These are phyloP conservation scores for Hortaea sp. DNA, from an alignment of 2,329 filamentous ascomycete genomes.

Conservation along the genomic window DNA sequence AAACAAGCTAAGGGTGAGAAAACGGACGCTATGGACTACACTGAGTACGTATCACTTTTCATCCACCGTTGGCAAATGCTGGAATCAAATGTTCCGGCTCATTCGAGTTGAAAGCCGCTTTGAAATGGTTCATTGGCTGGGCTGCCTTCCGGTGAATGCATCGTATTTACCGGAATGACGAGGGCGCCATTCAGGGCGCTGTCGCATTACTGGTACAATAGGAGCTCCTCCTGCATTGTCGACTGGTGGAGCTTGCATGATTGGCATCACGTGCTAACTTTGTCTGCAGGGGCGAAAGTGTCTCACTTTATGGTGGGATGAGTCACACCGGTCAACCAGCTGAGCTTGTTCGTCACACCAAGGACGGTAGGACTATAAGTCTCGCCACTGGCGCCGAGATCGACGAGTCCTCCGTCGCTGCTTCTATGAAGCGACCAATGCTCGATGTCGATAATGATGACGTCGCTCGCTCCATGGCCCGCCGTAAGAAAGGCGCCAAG, in stretches of 20 bases:
- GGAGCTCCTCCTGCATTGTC: background rate
- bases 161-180: too few species aligned
- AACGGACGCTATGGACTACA: slow-evolving; percentile 42
- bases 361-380: slow-evolving; percentile 70
- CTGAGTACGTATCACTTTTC: slow-evolving; percentile 27
- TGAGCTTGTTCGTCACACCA: slow-evolving; percentile 66
- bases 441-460: slow-evolving; percentile 58
- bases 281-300: slow-evolving; percentile 51
- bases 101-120: background rate
- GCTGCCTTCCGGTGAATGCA: background rate
- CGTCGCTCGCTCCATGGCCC: slow-evolving; percentile 85
- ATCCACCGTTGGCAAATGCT: too few species aligned
- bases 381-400: slow-evolving; percentile 41
- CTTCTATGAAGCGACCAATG: slow-evolving; percentile 42
- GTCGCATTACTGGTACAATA: background rate
- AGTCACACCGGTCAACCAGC: slow-evolving; percentile 71
- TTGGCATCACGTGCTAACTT: slow-evolving; percentile 11
- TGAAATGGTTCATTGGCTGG: background rate
- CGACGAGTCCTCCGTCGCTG: slow-evolving; percentile 48
- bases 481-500: slow-evolving; percentile 79
- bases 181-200: too few species aligned
- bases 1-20: slow-evolving; percentile 49
- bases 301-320: slow-evolving; percentile 73
- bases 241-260: background rate
- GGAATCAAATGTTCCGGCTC: too few species aligned